Evolutionary conservation across 2,329 filamentous ascomycete species (phyloP).

Genomic region (Pseudogymnoascus sp.): DNA sequence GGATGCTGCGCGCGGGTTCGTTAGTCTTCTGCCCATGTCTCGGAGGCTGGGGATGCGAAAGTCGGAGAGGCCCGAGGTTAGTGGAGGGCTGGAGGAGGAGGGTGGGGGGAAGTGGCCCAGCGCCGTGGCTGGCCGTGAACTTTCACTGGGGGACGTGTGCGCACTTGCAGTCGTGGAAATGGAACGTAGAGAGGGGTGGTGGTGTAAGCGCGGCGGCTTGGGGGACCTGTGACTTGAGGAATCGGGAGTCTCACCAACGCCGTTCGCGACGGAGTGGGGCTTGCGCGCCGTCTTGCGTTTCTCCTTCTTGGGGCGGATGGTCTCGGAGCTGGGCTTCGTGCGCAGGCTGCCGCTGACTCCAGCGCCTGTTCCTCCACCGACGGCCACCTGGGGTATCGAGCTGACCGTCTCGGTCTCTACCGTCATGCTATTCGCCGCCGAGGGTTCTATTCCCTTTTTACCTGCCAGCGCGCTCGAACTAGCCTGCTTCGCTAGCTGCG

Average conservation of each 20-base stretch:
- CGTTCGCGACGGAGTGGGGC: conserved; percentile 59
- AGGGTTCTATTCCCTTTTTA: conserved; percentile 61
- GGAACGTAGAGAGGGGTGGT: neutral
- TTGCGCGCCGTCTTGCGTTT: conserved; percentile 76
- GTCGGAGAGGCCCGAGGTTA: neutral
- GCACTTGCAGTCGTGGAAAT: neutral
- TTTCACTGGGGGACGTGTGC: neutral
- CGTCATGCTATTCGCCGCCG: conserved; percentile 74
- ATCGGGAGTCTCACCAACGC: conserved; percentile 56
- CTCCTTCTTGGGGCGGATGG: conserved; percentile 88
- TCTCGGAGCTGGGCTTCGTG: conserved; percentile 87
- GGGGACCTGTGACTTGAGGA: conserved; percentile 8
- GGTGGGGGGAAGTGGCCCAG: conserved; percentile 15
- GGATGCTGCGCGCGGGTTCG: conserved; percentile 52
- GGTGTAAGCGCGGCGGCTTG: neutral
- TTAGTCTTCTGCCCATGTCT: conserved; percentile 39
- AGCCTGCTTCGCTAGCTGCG: conserved; percentile 58
- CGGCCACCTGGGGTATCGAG: conserved; percentile 75
- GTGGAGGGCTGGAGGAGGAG: conserved; percentile 9
- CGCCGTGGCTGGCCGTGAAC: neutral
- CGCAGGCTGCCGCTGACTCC: conserved; percentile 66
- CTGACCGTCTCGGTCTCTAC: conserved; percentile 95
- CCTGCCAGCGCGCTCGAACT: conserved; percentile 52
- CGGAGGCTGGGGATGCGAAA: neutral
- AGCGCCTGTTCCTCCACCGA: conserved; percentile 58